Conservation (phyloP, 805 yeast genomes). For the Yarrowia sp. region DNA sequence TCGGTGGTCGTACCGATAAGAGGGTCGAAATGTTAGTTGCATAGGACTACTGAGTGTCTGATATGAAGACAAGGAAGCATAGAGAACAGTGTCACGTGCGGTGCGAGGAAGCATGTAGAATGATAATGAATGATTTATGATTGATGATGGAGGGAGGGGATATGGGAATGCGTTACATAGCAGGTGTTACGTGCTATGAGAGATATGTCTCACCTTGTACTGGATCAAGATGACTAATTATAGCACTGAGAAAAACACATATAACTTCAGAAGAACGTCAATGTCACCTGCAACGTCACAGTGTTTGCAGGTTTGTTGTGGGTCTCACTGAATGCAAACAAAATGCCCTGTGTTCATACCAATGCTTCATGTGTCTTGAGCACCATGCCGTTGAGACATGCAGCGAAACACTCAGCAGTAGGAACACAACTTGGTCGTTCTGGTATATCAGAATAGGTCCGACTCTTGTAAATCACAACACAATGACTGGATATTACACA, state of each 20-base stretch:
- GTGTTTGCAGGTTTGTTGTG: not conserved
- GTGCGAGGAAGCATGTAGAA: not conserved
- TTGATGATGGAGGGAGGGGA: not conserved
- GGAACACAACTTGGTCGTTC: too few relatives aligned
- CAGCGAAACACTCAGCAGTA: not conserved
- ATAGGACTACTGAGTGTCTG: not conserved
- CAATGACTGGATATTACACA: too few relatives aligned
- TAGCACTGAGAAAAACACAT: too few relatives aligned
- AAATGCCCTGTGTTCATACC: not conserved
- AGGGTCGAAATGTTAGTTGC: not conserved
- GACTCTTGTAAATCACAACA: too few relatives aligned
- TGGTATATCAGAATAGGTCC: too few relatives aligned
- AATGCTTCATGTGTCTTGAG: not conserved
- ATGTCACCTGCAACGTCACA: too few relatives aligned
- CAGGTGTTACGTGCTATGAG: too few relatives aligned
- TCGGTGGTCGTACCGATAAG: conserved; percentile 36
- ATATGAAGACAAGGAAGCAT: conserved; percentile 22
- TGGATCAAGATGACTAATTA: too few relatives aligned
- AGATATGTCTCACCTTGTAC: too few relatives aligned
- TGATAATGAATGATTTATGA: not conserved
- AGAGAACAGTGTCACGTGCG: conserved; percentile 9
- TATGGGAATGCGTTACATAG: too few relatives aligned
- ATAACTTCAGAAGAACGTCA: not conserved
- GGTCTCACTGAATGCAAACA: not conserved
- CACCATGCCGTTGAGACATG: conserved; percentile 17